Percentiles rank a stretch among this genome's conserved stretches.
phyloP scores from a whole-genome alignment of 2,329 filamentous ascomycete genomes.

The Penicillium sp. region DNA sequence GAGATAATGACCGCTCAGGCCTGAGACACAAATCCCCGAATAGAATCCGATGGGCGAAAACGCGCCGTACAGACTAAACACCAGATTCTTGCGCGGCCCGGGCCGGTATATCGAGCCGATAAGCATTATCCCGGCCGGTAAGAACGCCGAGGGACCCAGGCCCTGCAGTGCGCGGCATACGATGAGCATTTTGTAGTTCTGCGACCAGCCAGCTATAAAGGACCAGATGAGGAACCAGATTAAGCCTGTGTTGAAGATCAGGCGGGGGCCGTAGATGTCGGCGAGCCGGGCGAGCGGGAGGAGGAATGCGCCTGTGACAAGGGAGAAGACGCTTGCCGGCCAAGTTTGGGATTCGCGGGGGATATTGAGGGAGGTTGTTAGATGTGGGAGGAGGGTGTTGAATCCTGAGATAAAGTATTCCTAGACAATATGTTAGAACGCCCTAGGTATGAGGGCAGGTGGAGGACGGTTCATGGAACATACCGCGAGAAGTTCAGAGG shows the following conservation, averaged over 20 bases:
- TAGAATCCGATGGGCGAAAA: conserved; percentile 18
- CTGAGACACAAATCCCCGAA: conserved; percentile 13
- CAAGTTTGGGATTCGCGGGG: conserved; percentile 15
- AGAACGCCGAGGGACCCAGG: conserved; percentile 11
- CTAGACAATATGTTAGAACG: background rate
- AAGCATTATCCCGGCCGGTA: conserved; percentile 12
- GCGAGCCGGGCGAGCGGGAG: conserved; percentile 13
- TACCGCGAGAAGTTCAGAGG: background rate
- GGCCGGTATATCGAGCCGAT: conserved; percentile 17
- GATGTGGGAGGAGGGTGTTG: conserved; percentile 15
- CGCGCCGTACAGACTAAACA: conserved; percentile 17
- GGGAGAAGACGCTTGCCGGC: conserved; percentile 19
- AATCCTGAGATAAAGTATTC: conserved; percentile 15
- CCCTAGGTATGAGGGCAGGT: no score
- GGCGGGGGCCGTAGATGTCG: conserved; percentile 16
- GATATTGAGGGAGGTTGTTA: conserved; percentile 11
- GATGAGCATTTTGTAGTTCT: conserved; percentile 18
- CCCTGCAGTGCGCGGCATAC: conserved; percentile 19
- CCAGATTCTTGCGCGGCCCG: conserved; percentile 17
- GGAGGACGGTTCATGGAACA: no score
- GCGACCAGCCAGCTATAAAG: conserved; percentile 6
- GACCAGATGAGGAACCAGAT: conserved; percentile 16
- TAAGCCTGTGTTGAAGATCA: conserved; percentile 9
- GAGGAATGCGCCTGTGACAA: conserved; percentile 16
- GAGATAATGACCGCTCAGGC: conserved; percentile 12